A percentile compares a stretch with the other conserved stretches of the same genome.
Evolutionary conservation across 2,329 filamentous ascomycete species (phyloP).

Genomic region (Aspergillus uvarum): DNA sequence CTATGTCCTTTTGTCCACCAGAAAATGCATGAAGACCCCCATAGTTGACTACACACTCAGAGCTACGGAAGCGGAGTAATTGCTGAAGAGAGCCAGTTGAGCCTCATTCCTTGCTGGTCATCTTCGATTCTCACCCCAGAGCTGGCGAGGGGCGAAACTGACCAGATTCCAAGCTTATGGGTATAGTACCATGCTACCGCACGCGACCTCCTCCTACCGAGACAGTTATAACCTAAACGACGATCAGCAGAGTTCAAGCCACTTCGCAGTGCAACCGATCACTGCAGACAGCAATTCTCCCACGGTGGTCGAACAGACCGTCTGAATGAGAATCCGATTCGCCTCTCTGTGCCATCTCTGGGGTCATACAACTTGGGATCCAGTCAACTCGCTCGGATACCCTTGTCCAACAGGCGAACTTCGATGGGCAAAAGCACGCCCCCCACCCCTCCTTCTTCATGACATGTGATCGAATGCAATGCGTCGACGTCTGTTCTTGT

Average conservation of each 20-base stretch:
- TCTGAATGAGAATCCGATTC: neutral
- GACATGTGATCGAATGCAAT: conserved; percentile 1
- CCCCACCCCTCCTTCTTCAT: neutral
- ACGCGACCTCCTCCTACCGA: neutral
- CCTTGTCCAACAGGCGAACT: neutral
- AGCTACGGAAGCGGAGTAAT: neutral
- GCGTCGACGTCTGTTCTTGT: neutral
- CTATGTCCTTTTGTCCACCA: neutral
- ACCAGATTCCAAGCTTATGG: neutral
- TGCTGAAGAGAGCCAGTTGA: neutral
- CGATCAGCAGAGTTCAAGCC: neutral
- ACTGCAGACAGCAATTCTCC: neutral
- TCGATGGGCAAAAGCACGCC: neutral
- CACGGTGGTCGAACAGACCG: neutral
- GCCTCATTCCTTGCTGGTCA: neutral
- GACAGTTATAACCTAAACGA: neutral
- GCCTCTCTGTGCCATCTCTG: neutral
- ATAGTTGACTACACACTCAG: neutral
- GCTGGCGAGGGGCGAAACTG: neutral
- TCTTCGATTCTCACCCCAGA: neutral
- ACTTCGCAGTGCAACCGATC: neutral
- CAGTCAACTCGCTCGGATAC: neutral
- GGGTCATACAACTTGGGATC: neutral
- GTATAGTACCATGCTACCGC: neutral
- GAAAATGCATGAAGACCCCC: neutral